Evolutionary conservation across 352 stramenopile genomes (phyloP).

Genomic region (Phytophthora multivora): DNA sequence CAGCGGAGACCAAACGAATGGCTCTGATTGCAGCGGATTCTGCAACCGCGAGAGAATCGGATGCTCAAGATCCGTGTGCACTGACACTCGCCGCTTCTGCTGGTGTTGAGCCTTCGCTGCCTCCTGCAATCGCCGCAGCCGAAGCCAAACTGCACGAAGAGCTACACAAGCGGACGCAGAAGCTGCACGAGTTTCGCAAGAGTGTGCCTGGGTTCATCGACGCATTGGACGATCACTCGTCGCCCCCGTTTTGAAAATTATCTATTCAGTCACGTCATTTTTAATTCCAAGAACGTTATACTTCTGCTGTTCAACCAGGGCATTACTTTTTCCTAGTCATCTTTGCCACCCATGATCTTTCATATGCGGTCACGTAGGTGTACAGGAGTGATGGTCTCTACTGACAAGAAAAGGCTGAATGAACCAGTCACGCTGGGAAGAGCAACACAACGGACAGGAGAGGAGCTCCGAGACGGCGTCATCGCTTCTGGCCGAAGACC

Average conservation of each 20-base stretch:
- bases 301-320: slow-evolving; percentile 13
- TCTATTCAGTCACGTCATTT: slow-evolving; percentile 26
- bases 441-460: too few relatives aligned
- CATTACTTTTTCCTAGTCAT: slow-evolving; percentile 19
- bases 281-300: too few relatives aligned
- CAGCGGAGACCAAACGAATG: background rate
- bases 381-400: slow-evolving; percentile 1
- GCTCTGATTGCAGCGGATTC: slow-evolving; percentile 3
- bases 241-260: slow-evolving; percentile 18
- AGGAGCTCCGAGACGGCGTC: too few relatives aligned
- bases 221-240: slow-evolving; percentile 26
- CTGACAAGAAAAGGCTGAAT: too few relatives aligned
- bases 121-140: slow-evolving; percentile 17
- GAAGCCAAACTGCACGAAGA: slow-evolving; percentile 42
- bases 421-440: too few relatives aligned
- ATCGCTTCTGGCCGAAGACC: too few relatives aligned
- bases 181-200: slow-evolving; percentile 34
- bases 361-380: slow-evolving; percentile 1
- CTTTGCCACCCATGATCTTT: slow-evolving; percentile 3
- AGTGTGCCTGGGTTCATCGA: slow-evolving; percentile 38
- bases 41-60: background rate
- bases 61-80: slow-evolving; percentile 1
- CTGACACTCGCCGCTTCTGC: background rate
- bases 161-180: slow-evolving; percentile 29
- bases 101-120: slow-evolving; percentile 27